Conservation (phyloP, 73 alveolate species). For the Durusdinium trenchii region DNA sequence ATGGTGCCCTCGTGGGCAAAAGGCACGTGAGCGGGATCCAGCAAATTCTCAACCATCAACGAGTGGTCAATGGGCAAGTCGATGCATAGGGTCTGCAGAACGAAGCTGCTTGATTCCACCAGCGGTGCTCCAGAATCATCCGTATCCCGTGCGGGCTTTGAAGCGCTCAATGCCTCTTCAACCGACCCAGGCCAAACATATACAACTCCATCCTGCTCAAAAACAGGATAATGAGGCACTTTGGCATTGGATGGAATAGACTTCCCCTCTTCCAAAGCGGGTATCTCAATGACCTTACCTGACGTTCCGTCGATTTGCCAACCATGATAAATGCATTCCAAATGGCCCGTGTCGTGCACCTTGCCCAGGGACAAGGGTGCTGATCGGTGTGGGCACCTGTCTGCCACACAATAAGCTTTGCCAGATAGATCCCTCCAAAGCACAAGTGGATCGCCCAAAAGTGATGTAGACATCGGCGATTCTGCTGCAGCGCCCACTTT, state of each 20-base stretch:
- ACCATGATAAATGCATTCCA: constrained; percentile 69
- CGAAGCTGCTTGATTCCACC: constrained; percentile 57
- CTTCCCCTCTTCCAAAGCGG: constrained; percentile 31
- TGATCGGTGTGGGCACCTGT: constrained; percentile 78
- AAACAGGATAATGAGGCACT: neutral
- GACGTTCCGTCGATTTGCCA: constrained; percentile 63
- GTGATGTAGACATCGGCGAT: constrained; percentile 39
- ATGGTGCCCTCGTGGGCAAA: constrained; percentile 63
- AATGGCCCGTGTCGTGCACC: constrained; percentile 58
- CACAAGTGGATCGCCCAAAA: constrained; percentile 58
- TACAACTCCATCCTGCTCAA: constrained; percentile 52
- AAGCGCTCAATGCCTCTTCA: neutral
- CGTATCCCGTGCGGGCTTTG: constrained; percentile 27
- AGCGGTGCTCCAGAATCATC: constrained; percentile 1
- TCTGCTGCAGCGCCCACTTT: constrained; percentile 33
- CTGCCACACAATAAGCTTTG: constrained; percentile 21
- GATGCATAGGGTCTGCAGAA: neutral
- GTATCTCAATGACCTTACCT: constrained; percentile 15
- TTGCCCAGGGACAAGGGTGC: constrained; percentile 66
- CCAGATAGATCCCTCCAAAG: constrained; percentile 50
- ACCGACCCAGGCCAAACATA: constrained; percentile 48
- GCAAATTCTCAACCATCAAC: constrained; percentile 33
- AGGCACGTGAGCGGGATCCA: constrained; percentile 61
- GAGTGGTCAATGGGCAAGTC: constrained; percentile 69
- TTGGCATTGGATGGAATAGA: constrained; percentile 27